These are phyloP conservation scores for Malania oleifera DNA, from an alignment of 164 flowering plant genomes.

Conservation along the genomic window DNA sequence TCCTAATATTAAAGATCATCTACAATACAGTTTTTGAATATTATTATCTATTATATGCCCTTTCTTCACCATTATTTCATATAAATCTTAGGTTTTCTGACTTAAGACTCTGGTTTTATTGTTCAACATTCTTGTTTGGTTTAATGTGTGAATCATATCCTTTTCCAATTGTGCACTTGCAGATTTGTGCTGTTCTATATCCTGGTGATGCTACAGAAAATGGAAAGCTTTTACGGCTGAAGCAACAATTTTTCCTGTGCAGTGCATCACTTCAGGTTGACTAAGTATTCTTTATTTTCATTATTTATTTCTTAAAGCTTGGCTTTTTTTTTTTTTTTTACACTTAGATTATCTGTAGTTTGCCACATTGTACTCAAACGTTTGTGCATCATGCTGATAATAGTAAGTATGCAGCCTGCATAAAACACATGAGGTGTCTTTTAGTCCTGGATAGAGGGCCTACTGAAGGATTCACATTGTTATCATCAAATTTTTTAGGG, in stretches of 20 bases:
- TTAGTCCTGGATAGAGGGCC: not conserved
- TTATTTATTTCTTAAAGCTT: not conserved
- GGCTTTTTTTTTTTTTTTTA: not conserved
- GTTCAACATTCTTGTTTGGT: no score
- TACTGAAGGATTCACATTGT: not conserved
- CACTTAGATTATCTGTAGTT: not conserved
- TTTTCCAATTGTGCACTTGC: constrained; percentile 24
- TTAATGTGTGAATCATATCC: no score
- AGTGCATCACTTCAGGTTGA: constrained; percentile 96
- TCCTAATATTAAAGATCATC: no score
- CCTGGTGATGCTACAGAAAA: constrained; percentile 94
- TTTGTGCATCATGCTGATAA: no score
- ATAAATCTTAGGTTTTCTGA: no score
- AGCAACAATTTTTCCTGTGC: constrained; percentile 94
- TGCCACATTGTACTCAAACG: not conserved
- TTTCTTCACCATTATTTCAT: not conserved
- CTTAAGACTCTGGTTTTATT: no score
- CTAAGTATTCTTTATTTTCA: not conserved
- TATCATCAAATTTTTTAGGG: not conserved
- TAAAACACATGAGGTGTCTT: not conserved
- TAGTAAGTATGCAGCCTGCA: not conserved
- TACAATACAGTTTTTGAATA: no score
- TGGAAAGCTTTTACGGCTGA: constrained; percentile 84
- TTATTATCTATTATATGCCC: not conserved
- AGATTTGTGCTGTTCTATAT: constrained; percentile 96